These are phyloP conservation scores for Urochloa ruziziensis DNA, from an alignment of 176 grass and related monocot genomes.

Conservation along the genomic window DNA sequence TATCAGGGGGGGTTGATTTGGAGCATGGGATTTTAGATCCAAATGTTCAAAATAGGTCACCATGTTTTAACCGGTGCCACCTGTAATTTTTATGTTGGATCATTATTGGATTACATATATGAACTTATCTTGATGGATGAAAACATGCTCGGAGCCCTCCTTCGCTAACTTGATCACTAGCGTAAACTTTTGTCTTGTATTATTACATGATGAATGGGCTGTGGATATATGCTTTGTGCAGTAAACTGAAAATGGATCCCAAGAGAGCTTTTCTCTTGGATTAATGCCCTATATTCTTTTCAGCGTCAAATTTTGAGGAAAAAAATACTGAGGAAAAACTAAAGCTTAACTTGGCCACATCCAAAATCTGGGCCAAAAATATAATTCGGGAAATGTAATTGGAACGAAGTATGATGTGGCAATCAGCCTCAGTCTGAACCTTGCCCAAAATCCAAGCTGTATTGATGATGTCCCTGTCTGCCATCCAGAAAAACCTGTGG, in stretches of 20 bases:
- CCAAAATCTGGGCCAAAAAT: neutral
- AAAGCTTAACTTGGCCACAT: neutral
- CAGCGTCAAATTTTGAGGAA: neutral
- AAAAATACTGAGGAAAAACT: neutral
- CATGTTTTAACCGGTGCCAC: constrained; percentile 7
- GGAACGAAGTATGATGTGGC: neutral
- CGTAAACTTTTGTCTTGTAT: constrained; percentile 9
- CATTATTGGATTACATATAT: constrained; percentile 24
- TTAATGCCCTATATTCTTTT: neutral
- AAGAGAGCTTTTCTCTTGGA: constrained; percentile 9
- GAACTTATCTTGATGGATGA: neutral
- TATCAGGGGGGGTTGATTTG: neutral
- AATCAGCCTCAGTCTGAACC: neutral
- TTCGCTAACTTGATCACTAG: neutral
- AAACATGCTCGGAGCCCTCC: neutral
- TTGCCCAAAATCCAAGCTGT: neutral
- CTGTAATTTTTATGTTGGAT: constrained; percentile 37
- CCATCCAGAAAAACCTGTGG: constrained; percentile 36
- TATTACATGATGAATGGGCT: neutral
- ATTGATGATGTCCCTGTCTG: neutral
- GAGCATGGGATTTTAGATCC: neutral
- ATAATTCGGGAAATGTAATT: neutral
- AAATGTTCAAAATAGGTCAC: neutral
- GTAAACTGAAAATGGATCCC: constrained; percentile 16
- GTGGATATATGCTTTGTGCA: constrained; percentile 17